A percentile compares a stretch with the other conserved stretches of the same genome.
These are phyloP conservation scores for Clavulina sp. DNA, from an alignment of 768 basidiomycete species.

Conservation along the genomic window DNA sequence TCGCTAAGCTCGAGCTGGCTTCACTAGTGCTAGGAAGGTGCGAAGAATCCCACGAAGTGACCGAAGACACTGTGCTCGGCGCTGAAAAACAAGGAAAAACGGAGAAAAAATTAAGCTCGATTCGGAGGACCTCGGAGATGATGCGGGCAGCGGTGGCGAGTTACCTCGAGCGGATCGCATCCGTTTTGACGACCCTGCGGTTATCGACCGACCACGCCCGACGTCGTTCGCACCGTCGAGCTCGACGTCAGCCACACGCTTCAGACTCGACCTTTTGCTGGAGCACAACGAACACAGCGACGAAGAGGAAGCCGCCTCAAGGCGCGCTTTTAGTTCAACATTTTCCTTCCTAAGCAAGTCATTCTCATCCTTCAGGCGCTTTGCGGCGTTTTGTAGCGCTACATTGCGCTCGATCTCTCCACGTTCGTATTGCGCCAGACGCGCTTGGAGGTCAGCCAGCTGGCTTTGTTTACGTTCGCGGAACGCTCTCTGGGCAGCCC, in stretches of 20 bases:
- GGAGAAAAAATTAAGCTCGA: no score
- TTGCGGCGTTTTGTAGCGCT: conserved; percentile 65
- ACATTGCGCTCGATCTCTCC: conserved; percentile 83
- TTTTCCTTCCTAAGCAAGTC: conserved; percentile 58
- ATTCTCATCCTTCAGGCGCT: conserved; percentile 76
- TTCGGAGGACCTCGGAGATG: no score
- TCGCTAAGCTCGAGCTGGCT: no score
- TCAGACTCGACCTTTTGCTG: conserved; percentile 8
- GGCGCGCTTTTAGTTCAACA: conserved; percentile 29
- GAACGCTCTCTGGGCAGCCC: conserved; percentile 79
- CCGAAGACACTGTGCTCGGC: no score
- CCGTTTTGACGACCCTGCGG: no score
- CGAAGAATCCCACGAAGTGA: no score
- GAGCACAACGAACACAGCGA: conserved; percentile 57
- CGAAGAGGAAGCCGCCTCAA: conserved; percentile 34
- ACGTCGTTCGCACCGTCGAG: no score
- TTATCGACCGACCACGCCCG: no score
- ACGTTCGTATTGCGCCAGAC: conserved; percentile 69
- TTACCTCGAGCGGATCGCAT: no score
- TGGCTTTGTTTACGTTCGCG: conserved; percentile 80
- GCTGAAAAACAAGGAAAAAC: no score
- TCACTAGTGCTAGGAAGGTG: no score
- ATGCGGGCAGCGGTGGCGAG: no score
- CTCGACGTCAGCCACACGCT: background rate
- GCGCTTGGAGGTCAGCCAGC: conserved; percentile 72